phyloP scores from a whole-genome alignment of 2,329 filamentous ascomycete species.

The Lachnum nothofagi region DNA sequence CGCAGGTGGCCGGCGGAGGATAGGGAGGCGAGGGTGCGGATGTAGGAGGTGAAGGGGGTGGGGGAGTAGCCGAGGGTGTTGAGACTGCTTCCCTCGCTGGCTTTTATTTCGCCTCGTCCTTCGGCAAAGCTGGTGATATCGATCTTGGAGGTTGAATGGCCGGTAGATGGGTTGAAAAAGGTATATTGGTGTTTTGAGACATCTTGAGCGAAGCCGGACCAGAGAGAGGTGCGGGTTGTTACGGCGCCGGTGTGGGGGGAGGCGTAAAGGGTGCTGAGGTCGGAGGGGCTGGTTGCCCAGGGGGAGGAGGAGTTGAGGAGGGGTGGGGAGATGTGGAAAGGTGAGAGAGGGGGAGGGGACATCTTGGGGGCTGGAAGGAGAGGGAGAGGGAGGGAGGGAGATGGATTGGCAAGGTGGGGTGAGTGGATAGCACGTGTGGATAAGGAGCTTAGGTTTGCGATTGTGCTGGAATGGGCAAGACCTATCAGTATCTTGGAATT shows the following conservation, averaged over 20 bases:
- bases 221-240: slow-evolving; percentile 65
- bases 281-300: slow-evolving; percentile 63
- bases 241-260: slow-evolving; percentile 64
- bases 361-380: not conserved
- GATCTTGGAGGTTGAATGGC: slow-evolving; percentile 21
- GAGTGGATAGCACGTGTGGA: no score
- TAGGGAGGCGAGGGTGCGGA: no score
- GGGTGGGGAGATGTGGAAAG: slow-evolving; percentile 36
- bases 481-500: no score
- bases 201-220: slow-evolving; percentile 61
- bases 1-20: no score
- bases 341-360: not conserved
- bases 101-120: slow-evolving; percentile 13
- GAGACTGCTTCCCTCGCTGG: slow-evolving; percentile 43
- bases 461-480: no score
- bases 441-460: no score
- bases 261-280: slow-evolving; percentile 57
- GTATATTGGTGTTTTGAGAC: slow-evolving; percentile 56
- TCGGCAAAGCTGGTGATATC: slow-evolving; percentile 5
- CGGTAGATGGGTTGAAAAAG: slow-evolving; percentile 53
- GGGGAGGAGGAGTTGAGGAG: slow-evolving; percentile 71
- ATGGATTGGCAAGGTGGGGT: no score
- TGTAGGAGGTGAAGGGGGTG: slow-evolving; percentile 52
- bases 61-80: slow-evolving; percentile 76
- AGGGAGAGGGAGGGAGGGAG: no score